These are phyloP conservation scores for Suillus lakei DNA, from an alignment of 768 basidiomycete species.

Conservation along the genomic window DNA sequence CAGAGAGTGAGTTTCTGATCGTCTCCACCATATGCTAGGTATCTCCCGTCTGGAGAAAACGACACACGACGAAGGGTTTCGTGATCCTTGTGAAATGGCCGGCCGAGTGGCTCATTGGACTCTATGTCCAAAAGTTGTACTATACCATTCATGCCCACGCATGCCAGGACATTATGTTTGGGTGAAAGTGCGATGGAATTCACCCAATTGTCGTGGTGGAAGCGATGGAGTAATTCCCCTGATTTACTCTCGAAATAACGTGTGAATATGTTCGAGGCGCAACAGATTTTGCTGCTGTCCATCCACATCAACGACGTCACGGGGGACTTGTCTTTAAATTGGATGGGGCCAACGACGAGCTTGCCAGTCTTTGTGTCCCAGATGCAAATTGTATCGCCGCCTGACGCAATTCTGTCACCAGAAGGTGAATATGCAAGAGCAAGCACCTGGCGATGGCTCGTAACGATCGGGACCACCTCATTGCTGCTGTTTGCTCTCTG, in stretches of 20 bases:
- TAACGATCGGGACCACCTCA: background rate
- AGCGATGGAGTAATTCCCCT: background rate
- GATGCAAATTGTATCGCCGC: background rate
- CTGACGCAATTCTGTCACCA: background rate
- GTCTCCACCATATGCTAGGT: background rate
- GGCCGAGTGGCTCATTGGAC: background rate
- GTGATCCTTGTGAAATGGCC: rapidly evolving
- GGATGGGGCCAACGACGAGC: background rate
- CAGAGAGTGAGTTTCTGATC: background rate
- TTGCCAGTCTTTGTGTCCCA: background rate
- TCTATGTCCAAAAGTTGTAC: background rate
- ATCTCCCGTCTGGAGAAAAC: background rate
- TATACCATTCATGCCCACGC: background rate
- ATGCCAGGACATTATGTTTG: background rate
- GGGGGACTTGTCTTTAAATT: no score
- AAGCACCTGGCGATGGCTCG: rapidly evolving
- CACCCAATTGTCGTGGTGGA: background rate
- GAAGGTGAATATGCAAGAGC: background rate
- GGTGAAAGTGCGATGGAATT: background rate
- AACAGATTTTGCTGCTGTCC: background rate
- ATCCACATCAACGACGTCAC: background rate
- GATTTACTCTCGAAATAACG: background rate
- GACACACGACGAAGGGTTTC: background rate
- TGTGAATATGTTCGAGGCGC: background rate
- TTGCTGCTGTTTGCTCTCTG: background rate